Evolutionary conservation across 2,329 filamentous ascomycete species (phyloP), one percentile per base, ranked within the genome.

Genomic region (Fusarium sacchari): DNA sequence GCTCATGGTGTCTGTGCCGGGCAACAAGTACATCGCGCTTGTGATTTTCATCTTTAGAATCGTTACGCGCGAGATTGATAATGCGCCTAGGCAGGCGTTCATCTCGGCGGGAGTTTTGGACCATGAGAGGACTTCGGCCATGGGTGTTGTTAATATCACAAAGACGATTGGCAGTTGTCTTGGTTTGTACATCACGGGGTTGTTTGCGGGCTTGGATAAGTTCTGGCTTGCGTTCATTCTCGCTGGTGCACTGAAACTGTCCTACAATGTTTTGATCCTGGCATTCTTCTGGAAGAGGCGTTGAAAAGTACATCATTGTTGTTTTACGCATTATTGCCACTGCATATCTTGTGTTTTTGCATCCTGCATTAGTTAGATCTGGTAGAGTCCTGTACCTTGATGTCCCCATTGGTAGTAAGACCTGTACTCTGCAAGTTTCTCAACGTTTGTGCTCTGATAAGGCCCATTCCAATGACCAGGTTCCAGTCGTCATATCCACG

Each of bases 71-170:
- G 74, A 76, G 52, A 69, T 76, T 3, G 74, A 76, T 4, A 75
- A 75, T 34, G 74, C 74, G 5, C 74, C 74, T 1, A 15, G 74
- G 6, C 74, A 76, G 24, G 70, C 74, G 0, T 76, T 76, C 5
- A 76, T 76, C 7, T 76, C 74, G 0, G 72, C 74, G 1, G 69
- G 72, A 1, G 74, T 76, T 6, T 30, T 76, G 11, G 74, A 76
- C 6, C 53, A 62, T 3, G 74, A 76, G 20, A 71, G 74, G 10
- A 76, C 74, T 7, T 75, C 74, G 2, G 74, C 74, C 2, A 73
- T 76, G 74, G 74, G 74, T 5, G 74, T 76, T 6, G 52, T 76
- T 0, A 76, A 76, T 18, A 76, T 76, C n/a, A 73, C 76, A 14
- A 76, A 76, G 55, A 76, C 74, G 3, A 59, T 75, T 18, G 73